Base-by-base conservation (phyloP, 345 rosid genomes). In the Pseudoturritis turrita region DNA sequence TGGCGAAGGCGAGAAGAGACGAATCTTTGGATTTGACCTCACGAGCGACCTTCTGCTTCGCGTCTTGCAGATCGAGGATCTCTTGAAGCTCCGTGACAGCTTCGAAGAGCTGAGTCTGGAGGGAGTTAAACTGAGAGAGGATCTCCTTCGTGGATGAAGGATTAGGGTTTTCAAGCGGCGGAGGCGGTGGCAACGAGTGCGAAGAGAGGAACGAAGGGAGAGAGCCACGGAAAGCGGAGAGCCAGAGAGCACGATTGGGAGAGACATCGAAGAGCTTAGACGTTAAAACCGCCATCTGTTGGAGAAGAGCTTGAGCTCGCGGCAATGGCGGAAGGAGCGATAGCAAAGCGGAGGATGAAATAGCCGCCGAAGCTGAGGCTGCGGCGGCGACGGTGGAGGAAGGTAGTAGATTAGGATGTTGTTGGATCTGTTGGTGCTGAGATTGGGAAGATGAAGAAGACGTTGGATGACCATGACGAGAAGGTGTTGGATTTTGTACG, bases 21-120 rank as follows among this genome's bases (percentile, higher is more conserved):
- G 85, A 68, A 19, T 91, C 97, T 57, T 78, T 82, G 12, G 83
- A 74, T 71, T 79, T 84, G 18, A 90, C 79, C 69, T 90, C 97
- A 31, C 88, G 81, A 0, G 88, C 84, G 26, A 88, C 60, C 29
- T 84, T 84, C 74, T 82, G 89, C 68, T 81, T 85, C 23, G 88
- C 82, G 67, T 94, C 96, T 72, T 94, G 97, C n/a, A 94, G 91
- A 71, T 94, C 96, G 14, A 94, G 89, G 75, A 91, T 91, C 78
- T 94, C 95, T 67, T 89, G 95, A 41, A 94, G 92, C 77, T 94
- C 92, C 1, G 92, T 86, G 6, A 94, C 97, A 7, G 96, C 87
- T 78, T 85, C 97, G 52, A 94, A 94, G 73, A 94, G 90, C 74
- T 94, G 96, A 1, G 96, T 83, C 77, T 94, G 98, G 46, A 91